Evolutionary conservation across 805 yeast species (phyloP).

Genomic region (Starmerella gropengiesseri): DNA sequence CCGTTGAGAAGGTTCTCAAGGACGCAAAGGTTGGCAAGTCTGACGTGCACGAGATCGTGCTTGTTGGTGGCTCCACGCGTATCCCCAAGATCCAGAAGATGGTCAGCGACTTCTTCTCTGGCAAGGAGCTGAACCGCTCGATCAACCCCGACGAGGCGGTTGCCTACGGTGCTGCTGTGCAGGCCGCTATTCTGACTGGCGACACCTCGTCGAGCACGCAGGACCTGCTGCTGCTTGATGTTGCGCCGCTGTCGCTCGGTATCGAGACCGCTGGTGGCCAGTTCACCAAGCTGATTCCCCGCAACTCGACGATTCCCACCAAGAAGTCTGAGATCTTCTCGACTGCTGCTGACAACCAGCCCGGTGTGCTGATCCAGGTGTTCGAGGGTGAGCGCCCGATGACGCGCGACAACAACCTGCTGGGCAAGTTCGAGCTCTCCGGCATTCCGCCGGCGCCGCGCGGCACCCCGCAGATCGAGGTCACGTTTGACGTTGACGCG

Average conservation of each 20-base stretch:
- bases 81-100: slow-evolving; percentile 94
- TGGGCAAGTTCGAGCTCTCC: slow-evolving; percentile 92
- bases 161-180: slow-evolving; percentile 98
- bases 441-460: slow-evolving; percentile 99
- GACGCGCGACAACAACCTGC: slow-evolving; percentile 89
- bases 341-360: slow-evolving; percentile 95
- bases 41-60: slow-evolving; percentile 79
- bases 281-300: slow-evolving; percentile 95
- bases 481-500: slow-evolving; percentile 92
- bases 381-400: slow-evolving; percentile 97
- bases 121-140: slow-evolving; percentile 93
- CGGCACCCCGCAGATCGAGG: slow-evolving; percentile 97
- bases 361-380: slow-evolving; percentile 96
- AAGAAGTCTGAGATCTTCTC: slow-evolving; percentile 95
- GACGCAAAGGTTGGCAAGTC: slow-evolving; percentile 88
- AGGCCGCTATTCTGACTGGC: slow-evolving; percentile 93
- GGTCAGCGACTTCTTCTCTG: slow-evolving; percentile 92
- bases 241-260: slow-evolving; percentile 94
- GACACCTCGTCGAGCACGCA: slow-evolving; percentile 94
- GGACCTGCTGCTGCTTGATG: slow-evolving; percentile 88
- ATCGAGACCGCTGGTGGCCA: slow-evolving; percentile 99
- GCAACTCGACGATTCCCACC: slow-evolving; percentile 96
- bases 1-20: slow-evolving; percentile 87
- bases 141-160: slow-evolving; percentile 99
- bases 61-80: slow-evolving; percentile 98